phyloP scores from a whole-genome alignment of 2,329 filamentous ascomycete genomes.

The Penicillium olsonii region DNA sequence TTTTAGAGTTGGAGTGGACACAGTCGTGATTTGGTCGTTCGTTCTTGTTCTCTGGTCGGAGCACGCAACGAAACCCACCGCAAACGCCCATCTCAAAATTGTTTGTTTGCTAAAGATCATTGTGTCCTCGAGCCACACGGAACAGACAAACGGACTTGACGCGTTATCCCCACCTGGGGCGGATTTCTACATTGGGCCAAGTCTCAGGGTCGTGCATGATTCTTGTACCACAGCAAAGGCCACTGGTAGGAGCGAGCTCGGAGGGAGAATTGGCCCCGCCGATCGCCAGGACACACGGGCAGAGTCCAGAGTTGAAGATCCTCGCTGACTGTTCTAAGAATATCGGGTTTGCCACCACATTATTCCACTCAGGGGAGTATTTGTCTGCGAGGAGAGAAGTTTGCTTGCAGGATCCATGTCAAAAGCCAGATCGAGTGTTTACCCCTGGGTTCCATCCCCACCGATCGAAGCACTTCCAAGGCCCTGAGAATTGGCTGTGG shows the following conservation, averaged over 20 bases:
- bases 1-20: not conserved
- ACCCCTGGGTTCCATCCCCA: not conserved
- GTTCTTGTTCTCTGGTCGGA: not conserved
- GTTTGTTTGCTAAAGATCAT: not conserved
- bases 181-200: conserved; percentile 2
- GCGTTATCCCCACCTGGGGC: not conserved
- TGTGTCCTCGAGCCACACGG: not conserved
- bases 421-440: not conserved
- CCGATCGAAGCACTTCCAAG: conserved; percentile 3
- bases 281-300: conserved; percentile 9
- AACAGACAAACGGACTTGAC: not conserved
- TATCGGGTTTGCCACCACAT: not conserved
- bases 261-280: conserved; percentile 1
- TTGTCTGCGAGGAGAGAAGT: not conserved
- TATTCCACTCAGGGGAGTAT: not conserved
- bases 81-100: not conserved
- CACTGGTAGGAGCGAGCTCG: not conserved
- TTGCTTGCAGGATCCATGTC: not conserved
- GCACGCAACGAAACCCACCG: not conserved
- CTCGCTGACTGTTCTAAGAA: not conserved
- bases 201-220: conserved; percentile 4
- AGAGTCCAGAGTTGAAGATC: not conserved
- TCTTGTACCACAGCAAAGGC: not conserved
- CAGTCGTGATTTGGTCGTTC: not conserved
- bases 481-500: not conserved